Percentiles rank a stretch among this genome's conserved stretches.
Conservation (phyloP, 164 flowering plant genomes). For the Dillenia suffruticosa region DNA sequence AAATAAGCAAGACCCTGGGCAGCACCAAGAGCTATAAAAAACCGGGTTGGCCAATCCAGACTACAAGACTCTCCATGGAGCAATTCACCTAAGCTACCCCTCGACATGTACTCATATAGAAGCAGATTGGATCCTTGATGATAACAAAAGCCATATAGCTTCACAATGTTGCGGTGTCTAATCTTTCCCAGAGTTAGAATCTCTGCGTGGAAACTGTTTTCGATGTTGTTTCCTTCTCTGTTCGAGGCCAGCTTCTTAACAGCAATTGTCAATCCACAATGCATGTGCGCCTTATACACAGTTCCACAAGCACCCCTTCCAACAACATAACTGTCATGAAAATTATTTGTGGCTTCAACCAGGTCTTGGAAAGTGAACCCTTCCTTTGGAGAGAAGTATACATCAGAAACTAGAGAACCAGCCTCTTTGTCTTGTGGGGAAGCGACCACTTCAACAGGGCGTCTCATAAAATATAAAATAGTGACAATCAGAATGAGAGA, state of each 20-base stretch:
- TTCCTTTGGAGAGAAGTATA: conserved; percentile 77
- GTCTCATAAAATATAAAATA: conserved; percentile 55
- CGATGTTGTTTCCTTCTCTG: conserved; percentile 75
- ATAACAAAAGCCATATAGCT: conserved; percentile 78
- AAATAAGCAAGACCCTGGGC: conserved; percentile 91
- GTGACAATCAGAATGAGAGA: conserved; percentile 69
- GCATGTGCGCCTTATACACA: conserved; percentile 84
- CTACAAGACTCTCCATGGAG: conserved; percentile 60
- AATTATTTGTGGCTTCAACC: conserved; percentile 73
- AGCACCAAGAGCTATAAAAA: conserved; percentile 79
- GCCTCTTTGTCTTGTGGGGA: conserved; percentile 40
- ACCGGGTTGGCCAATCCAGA: conserved; percentile 82
- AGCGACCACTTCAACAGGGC: conserved; percentile 39
- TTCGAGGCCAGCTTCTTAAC: conserved; percentile 81
- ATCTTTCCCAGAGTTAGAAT: conserved; percentile 83
- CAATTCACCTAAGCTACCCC: conserved; percentile 85
- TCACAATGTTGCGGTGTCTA: conserved; percentile 92
- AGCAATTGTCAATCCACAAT: conserved; percentile 59
- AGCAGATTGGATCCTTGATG: conserved; percentile 87
- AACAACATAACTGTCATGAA: conserved; percentile 63
- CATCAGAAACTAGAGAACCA: conserved; percentile 46
- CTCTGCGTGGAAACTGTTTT: conserved; percentile 85
- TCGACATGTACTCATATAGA: conserved; percentile 84
- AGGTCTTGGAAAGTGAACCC: conserved; percentile 87
- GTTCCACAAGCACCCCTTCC: conserved; percentile 98